phyloP scores from a whole-genome alignment of 2,329 filamentous ascomycete genomes.

The Scedosporium boydii region DNA sequence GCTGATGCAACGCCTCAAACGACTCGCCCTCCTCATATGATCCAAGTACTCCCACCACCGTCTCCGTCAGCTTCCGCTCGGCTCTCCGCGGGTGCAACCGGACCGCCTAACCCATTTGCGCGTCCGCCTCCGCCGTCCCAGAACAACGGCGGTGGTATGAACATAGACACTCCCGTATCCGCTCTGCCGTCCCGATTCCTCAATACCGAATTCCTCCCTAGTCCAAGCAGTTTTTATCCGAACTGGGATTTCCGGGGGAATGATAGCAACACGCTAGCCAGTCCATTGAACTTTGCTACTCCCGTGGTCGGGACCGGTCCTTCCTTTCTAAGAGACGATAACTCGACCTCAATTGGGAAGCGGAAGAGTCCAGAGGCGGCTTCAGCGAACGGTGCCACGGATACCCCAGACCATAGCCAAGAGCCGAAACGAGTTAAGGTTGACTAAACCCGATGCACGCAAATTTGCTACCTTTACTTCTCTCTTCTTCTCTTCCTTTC shows the following conservation, averaged over 20 bases:
- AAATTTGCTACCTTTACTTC: neutral
- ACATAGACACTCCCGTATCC: conserved; percentile 67
- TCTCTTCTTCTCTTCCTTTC: conserved; percentile 1
- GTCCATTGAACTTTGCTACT: conserved; percentile 86
- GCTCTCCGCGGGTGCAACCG: conserved; percentile 81
- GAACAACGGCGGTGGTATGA: conserved; percentile 29
- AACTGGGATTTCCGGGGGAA: conserved; percentile 71
- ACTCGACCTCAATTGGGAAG: conserved; percentile 22
- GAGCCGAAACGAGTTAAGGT: conserved; percentile 46
- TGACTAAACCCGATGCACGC: conserved; percentile 21
- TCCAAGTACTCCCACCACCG: conserved; percentile 77
- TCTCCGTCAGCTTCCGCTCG: conserved; percentile 82
- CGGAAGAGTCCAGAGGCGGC: conserved; percentile 45
- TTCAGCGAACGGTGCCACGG: conserved; percentile 24
- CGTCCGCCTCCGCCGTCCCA: conserved; percentile 64
- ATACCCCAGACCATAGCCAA: conserved; percentile 29
- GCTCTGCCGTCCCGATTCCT: conserved; percentile 88
- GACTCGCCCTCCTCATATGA: conserved; percentile 33
- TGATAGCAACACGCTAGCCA: conserved; percentile 81
- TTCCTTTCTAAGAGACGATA: conserved; percentile 52
- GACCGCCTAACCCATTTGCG: conserved; percentile 92
- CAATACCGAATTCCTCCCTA: conserved; percentile 76
- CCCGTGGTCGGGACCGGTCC: conserved; percentile 56
- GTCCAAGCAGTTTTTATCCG: conserved; percentile 77
- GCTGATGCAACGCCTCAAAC: conserved; percentile 49